Evolutionary conservation across 2,329 filamentous ascomycete genomes (phyloP), one percentile per base, ranked within the genome.

Genomic region (Botrytis elliptica): DNA sequence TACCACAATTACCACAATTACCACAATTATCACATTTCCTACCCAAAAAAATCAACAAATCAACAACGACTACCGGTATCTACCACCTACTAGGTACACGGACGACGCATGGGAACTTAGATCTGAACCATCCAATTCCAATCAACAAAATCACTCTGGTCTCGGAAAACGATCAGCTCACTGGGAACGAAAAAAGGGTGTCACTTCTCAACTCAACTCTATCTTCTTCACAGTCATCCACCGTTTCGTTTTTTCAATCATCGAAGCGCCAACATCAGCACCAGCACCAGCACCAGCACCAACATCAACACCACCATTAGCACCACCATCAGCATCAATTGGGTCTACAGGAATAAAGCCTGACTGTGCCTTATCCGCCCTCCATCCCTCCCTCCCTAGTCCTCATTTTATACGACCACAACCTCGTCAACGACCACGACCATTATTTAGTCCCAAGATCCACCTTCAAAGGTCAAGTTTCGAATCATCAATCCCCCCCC

Each of bases 111-210:
- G 14, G 42, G 29, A 66, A 44, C 62, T 44, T 44, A 36, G 29
- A 49, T 66, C 63, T 66, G 63, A 66, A 66, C 63, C 63, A n/a
- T 44, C 20, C 33, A 49, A 66, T 66, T 36, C 63, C 63, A 66
- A 66, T 66, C 63, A 49, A 66, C 63, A 42, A 49, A 64, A 66
- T 49, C 63, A 36, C 63, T 20, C 46, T 25, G 18, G 29, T 29
- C 33, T 33, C 1, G 63, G 29, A 49, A 29, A 49, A 16, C 25
- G 20, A 66, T 66, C 63, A 22, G 20, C 63, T 66, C 29, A 46
- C 63, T 49, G 6, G 3, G 29, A n/a, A 25, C 1, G 12, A 16
- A 22, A 65, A 36, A 46, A 65, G 40, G 22, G 25, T 42, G 14
- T 42, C 40, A 42, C 25, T 63, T 55, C 25, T 42, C 16, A 49